phyloP scores from a whole-genome alignment of 805 yeast species.

The Teunomyces funiuensis region DNA sequence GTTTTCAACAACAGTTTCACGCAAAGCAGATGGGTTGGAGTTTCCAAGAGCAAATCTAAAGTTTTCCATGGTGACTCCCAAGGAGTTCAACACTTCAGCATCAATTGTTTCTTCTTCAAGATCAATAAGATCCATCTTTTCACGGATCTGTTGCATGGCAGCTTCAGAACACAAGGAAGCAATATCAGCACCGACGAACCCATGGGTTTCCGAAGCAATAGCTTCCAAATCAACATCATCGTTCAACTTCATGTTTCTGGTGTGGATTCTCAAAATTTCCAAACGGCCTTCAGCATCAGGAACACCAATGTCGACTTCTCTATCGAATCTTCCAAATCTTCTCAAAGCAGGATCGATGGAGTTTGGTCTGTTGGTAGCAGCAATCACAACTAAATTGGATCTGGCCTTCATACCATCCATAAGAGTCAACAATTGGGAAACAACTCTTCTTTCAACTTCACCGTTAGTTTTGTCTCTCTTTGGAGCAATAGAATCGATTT shows the following conservation, averaged over 20 bases:
- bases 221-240: slow-evolving; percentile 95
- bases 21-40: slow-evolving; percentile 97
- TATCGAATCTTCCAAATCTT: slow-evolving; percentile 82
- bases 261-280: slow-evolving; percentile 94
- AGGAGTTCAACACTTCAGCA: slow-evolving; percentile 92
- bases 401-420: slow-evolving; percentile 99
- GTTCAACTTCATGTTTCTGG: slow-evolving; percentile 95
- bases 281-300: slow-evolving; percentile 99
- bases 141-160: slow-evolving; percentile 99
- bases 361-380: slow-evolving; percentile 91
- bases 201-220: slow-evolving; percentile 96
- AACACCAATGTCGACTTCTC: slow-evolving; percentile 85
- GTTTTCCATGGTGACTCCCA: slow-evolving; percentile 99
- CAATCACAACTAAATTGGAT: slow-evolving; percentile 95
- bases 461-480: slow-evolving; percentile 99
- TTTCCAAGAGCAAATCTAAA: slow-evolving; percentile 96
- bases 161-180: slow-evolving; percentile 99
- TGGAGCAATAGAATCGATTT: slow-evolving; percentile 98
- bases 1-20: slow-evolving; percentile 98
- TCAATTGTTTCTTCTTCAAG: slow-evolving; percentile 95
- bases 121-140: slow-evolving; percentile 97
- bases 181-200: slow-evolving; percentile 98
- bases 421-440: slow-evolving; percentile 91
- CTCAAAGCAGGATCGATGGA: slow-evolving; percentile 84
- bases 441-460: slow-evolving; percentile 99